These are phyloP conservation scores for Climacium dendroides DNA, from an alignment of 225 moss, liverwort and hornwort species.

Conservation along the genomic window DNA sequence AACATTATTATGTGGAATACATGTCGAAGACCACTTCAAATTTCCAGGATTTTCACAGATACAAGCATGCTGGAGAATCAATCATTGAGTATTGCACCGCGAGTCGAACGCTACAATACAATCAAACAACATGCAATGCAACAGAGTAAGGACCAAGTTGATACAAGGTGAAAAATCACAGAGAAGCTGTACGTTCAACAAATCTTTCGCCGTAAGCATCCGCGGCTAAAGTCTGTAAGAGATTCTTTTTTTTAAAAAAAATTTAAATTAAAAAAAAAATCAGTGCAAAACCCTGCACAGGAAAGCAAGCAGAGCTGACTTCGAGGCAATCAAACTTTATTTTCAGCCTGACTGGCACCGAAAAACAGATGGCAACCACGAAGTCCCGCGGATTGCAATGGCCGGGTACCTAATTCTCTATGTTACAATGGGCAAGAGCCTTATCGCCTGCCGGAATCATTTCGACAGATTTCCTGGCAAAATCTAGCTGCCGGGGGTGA, in stretches of 20 bases:
- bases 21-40: too few relatives aligned
- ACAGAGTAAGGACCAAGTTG: neutral
- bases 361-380: neutral
- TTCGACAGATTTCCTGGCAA: neutral
- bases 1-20: neutral
- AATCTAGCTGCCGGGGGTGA: conserved; percentile 2
- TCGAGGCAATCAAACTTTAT: neutral
- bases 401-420: neutral
- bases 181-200: neutral
- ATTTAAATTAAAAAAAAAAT: too few relatives aligned
- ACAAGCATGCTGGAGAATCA: neutral
- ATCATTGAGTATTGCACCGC: neutral
- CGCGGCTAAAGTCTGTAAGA: rapidly evolving
- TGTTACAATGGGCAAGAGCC: neutral
- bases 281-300: too few relatives aligned
- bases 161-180: too few relatives aligned
- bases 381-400: neutral
- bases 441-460: neutral
- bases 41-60: neutral
- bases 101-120: too few relatives aligned
- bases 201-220: too few relatives aligned
- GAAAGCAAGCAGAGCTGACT: too few relatives aligned
- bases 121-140: neutral
- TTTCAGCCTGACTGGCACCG: too few relatives aligned
- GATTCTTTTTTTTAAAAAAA: too few relatives aligned